These are phyloP conservation scores for Phialophora verrucosa DNA, from an alignment of 2,329 filamentous ascomycete species.

Conservation along the genomic window DNA sequence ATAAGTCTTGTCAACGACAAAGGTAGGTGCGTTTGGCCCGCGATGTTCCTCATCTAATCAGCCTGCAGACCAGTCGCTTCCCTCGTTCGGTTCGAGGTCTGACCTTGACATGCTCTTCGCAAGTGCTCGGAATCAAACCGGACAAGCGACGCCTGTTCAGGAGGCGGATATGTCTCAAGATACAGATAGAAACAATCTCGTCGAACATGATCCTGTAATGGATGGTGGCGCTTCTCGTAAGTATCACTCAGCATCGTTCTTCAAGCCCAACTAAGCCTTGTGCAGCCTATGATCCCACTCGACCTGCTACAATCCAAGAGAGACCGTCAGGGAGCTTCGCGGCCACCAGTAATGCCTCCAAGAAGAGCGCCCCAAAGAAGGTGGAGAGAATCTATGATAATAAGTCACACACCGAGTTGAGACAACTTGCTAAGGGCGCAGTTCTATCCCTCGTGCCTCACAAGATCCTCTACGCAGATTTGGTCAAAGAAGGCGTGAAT, in stretches of 20 bases:
- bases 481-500: constrained; percentile 75
- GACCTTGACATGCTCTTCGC: constrained; percentile 34
- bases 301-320: constrained; percentile 28
- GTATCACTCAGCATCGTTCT: background rate
- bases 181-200: background rate
- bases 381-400: constrained; percentile 31
- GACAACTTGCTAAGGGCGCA: constrained; percentile 65
- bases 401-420: constrained; percentile 48
- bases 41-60: constrained; percentile 15
- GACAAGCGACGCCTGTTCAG: background rate
- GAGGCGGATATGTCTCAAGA: background rate
- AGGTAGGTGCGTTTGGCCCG: constrained; percentile 15
- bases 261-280: constrained; percentile 7
- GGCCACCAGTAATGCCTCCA: constrained; percentile 2
- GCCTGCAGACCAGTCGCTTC: constrained; percentile 28
- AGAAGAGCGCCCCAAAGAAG: constrained; percentile 6
- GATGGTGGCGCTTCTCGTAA: constrained; percentile 33
- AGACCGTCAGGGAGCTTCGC: constrained; percentile 15
- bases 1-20: constrained; percentile 17
- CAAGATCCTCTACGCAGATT: constrained; percentile 74
- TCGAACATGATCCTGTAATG: constrained; percentile 9
- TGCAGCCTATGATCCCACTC: constrained; percentile 33
- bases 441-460: constrained; percentile 66
- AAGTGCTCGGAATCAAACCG: constrained; percentile 23
- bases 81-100: constrained; percentile 34